These are phyloP conservation scores for Vitis labrusca DNA, from an alignment of 164 flowering plant species.

Conservation along the genomic window DNA sequence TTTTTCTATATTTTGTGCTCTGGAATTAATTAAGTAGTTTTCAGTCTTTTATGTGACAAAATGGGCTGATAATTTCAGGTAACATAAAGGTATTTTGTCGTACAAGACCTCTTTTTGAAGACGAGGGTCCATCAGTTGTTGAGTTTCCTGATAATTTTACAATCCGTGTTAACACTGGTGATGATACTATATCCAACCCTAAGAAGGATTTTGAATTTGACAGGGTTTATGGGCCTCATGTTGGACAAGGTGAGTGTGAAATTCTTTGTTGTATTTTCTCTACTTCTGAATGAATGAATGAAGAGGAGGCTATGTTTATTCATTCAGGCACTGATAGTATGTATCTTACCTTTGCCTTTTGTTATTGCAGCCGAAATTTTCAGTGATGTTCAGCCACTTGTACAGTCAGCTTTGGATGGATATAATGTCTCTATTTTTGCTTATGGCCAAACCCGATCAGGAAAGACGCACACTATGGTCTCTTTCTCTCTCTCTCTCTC, in stretches of 20 bases:
- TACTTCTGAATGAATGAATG: not conserved
- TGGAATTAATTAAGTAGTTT: not conserved
- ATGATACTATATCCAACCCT: conserved; percentile 62
- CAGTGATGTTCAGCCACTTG: conserved; percentile 89
- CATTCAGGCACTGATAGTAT: not conserved
- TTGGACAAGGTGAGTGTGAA: conserved; percentile 78
- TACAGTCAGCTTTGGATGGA: conserved; percentile 98
- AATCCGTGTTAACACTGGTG: conserved; percentile 72
- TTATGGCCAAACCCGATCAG: conserved; percentile 89
- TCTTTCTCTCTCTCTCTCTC: conserved; percentile 31
- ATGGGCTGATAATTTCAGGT: conserved; percentile 52
- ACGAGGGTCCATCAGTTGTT: conserved; percentile 81
- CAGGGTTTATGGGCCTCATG: conserved; percentile 97
- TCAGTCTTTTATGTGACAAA: conserved; percentile 12
- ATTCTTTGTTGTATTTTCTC: not conserved
- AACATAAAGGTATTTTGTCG: conserved; percentile 87
- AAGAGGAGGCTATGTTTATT: not conserved
- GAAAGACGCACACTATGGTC: conserved; percentile 97
- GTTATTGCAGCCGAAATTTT: conserved; percentile 82
- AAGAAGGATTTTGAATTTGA: conserved; percentile 97
- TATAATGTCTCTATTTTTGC: conserved; percentile 88
- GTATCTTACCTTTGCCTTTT: conserved; percentile 1
- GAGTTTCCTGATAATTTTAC: conserved; percentile 95
- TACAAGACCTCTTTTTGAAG: conserved; percentile 88
- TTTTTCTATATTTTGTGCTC: not conserved